phyloP scores from a whole-genome alignment of 371 early-diverging fungal species.

The Zopfochytrium polystomum region DNA sequence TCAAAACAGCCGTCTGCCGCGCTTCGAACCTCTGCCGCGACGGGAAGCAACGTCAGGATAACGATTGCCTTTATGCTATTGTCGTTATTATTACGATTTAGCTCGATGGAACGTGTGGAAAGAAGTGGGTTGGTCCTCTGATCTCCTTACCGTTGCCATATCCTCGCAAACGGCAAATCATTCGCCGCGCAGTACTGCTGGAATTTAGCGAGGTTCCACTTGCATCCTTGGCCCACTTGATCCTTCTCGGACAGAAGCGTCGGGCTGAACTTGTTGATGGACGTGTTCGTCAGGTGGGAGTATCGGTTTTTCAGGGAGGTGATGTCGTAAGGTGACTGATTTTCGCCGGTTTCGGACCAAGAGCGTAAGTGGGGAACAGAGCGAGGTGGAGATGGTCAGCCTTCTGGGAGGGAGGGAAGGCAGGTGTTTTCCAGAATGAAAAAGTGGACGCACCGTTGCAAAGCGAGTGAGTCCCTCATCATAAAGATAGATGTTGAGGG shows the following conservation, averaged over 20 bases:
- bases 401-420: too few relatives aligned
- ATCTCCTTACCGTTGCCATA: constrained; percentile 32
- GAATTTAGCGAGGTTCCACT: constrained; percentile 39
- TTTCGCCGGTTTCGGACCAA: background rate
- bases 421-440: background rate
- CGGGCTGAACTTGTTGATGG: constrained; percentile 47
- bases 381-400: too few relatives aligned
- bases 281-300: constrained; percentile 51
- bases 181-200: constrained; percentile 23
- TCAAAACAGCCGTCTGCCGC: constrained; percentile 40
- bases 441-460: constrained; percentile 36
- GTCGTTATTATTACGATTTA: background rate
- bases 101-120: background rate
- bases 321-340: constrained; percentile 30
- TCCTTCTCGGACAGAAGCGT: constrained; percentile 33
- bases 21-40: constrained; percentile 26
- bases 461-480: constrained; percentile 46
- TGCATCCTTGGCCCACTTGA: constrained; percentile 42
- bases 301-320: constrained; percentile 25
- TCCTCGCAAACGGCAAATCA: constrained; percentile 21
- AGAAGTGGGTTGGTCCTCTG: background rate
- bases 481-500: constrained; percentile 42
- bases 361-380: background rate
- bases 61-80: constrained; percentile 36
- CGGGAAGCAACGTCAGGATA: constrained; percentile 39